phyloP scores from a whole-genome alignment of 192 early-diverging fungal species.

The Entomortierella lignicola region DNA sequence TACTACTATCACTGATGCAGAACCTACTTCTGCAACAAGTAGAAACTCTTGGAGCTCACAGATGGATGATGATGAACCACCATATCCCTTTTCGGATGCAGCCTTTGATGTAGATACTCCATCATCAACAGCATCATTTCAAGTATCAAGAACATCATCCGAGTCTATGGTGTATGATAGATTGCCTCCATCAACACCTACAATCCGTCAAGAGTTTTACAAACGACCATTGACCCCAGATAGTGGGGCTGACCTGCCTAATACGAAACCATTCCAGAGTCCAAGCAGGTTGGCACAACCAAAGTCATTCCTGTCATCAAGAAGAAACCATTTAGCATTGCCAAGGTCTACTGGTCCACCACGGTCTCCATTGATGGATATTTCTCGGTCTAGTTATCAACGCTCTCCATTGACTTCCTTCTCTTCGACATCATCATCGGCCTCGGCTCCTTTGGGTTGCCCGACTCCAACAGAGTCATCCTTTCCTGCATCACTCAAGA shows the following conservation, averaged over 20 bases:
- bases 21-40: not conserved
- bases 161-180: slow-evolving; percentile 4
- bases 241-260: slow-evolving; percentile 13
- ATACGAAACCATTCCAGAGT: slow-evolving; percentile 36
- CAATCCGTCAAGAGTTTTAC: slow-evolving; percentile 24
- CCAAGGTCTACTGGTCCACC: not conserved
- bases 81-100: slow-evolving; percentile 41
- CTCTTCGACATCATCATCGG: not conserved
- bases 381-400: slow-evolving; percentile 2
- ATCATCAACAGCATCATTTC: not conserved
- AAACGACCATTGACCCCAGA: slow-evolving; percentile 38
- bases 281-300: slow-evolving; percentile 15
- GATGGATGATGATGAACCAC: slow-evolving; percentile 48
- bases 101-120: slow-evolving; percentile 14
- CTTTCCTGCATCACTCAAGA: slow-evolving; percentile 16
- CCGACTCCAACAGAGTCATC: not conserved
- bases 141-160: not conserved
- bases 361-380: no score
- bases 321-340: not conserved
- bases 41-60: slow-evolving; percentile 38
- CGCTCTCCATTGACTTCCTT: slow-evolving; percentile 2
- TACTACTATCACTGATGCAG: not conserved
- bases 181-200: slow-evolving; percentile 5
- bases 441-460: not conserved
- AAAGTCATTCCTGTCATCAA: slow-evolving; percentile 10